Base-by-base conservation (phyloP, 306 rosid species). In the Quercus bicolor region DNA sequence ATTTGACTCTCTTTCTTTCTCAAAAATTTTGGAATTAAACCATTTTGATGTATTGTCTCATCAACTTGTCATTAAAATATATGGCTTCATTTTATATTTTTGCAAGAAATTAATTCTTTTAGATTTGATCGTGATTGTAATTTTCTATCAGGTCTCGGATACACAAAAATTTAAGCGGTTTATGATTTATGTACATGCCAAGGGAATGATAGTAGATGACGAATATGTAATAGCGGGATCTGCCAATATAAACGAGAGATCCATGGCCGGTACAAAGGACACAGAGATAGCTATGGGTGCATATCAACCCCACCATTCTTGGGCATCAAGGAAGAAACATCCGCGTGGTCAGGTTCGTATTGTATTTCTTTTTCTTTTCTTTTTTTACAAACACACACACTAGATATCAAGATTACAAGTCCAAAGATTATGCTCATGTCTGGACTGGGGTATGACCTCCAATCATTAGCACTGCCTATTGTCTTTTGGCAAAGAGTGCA, bases 201-300 rank as follows among this genome's bases (percentile, higher is more conserved):
- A 95, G 84, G 99, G 99, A 66, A 90, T 95, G 97, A 72, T 95
- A 11, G 77, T 95, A 31, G 99, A 95, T 68, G 99, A 95, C 33
- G 99, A 95, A 70, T 95, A 95, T 7, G 89, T 95, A 4, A 88
- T 95, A 55, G 48, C 90, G 48, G 99, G 98, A 79, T 95, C 98
- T 82, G 99, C 98, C 70, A 95, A 95, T 75, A 95, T 95, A 78
- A 95, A 95, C 84, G 96, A 95, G 80, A 89, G 98, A 85, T 95
- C 99, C 57, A 73, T 95, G 98, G 99, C 96, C 52, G 99, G 98
- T 70, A 80, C 97, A 19, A 95, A 90, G 82, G 99, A 93, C 84
- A 95, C 99, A 1, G 99, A 95, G 94, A 90, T 95, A 80, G 99
- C 98, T 56, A 91, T 90, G 92, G 99, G 98, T 64, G 82, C 97